Base-by-base conservation (phyloP, 345 rosid genomes). In the Dimocarpus longan region DNA sequence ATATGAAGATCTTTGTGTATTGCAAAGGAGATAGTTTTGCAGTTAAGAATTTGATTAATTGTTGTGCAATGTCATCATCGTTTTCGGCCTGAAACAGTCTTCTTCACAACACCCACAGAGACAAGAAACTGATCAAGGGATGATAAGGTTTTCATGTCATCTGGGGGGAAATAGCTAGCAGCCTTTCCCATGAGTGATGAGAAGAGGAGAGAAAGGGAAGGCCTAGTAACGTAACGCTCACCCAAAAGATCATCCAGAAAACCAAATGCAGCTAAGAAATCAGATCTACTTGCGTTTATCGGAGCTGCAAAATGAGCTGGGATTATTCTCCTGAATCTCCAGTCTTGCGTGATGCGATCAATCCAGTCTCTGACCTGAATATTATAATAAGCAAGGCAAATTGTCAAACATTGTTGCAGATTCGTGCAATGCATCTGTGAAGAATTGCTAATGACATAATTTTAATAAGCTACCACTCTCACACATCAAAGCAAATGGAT, bases 271-370 rank as follows among this genome's bases (percentile, higher is more conserved):
- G 94, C 94, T 80, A 92, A 78, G 82, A 95, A 91, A 28, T 95
- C 99, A 24, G 97, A 91, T 81, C 95, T 86, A 73, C 92, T 85
- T 63, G 95, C 97, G 60, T 91, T 93, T 66, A 95, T 77, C 0
- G 99, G 99, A 54, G 93, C 98, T 69, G 91, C 95, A 72, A 95
- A 95, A 87, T 95, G 99, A 50, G 98, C 98, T 1, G 99, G 98
- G 73, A 92, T 93, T n/a, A 91, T 90, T 87, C 98, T 89, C 86
- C 87, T 92, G 89, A 95, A 91, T 81, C 85, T 92, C 98, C 99
- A 95, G 82, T 93, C 99, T 64, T 86, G 80, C 4, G 90, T 84
- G 66, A 95, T 95, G 6, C 93, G 75, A 83, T 92, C 95, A 56
- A 91, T 93, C 98, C 99, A 95, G 78, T 96, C 99, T 81, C 91